Conservation (phyloP, 768 basidiomycete species). For the Pisolithus albus region DNA sequence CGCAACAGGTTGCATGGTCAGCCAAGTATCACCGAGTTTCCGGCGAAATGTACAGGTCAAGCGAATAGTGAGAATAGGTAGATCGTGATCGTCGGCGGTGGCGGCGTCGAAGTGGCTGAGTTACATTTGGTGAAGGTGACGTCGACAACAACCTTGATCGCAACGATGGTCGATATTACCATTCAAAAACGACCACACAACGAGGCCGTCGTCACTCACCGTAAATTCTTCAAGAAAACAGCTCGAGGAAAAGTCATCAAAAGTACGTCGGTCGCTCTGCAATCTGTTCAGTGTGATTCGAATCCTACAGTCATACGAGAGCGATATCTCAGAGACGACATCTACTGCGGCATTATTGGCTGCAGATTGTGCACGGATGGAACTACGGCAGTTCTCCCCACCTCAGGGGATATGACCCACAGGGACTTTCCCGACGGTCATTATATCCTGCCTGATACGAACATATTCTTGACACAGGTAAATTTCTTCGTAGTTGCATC, state of each 20-base stretch:
- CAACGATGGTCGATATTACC: conserved; percentile 50
- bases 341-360: conserved; percentile 72
- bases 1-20: no score
- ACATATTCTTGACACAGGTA: conserved; percentile 88
- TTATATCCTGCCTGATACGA: conserved; percentile 89
- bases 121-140: no score
- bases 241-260: conserved; percentile 90
- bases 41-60: no score
- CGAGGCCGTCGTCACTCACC: conserved; percentile 72
- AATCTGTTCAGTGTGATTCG: background rate
- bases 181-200: conserved; percentile 65
- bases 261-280: conserved; percentile 39
- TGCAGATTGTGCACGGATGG: conserved; percentile 56
- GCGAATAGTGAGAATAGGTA: no score
- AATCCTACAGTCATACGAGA: conserved; percentile 70
- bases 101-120: no score
- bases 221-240: conserved; percentile 96
- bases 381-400: conserved; percentile 46
- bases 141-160: background rate
- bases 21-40: no score
- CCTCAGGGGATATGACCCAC: conserved; percentile 52
- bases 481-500: conserved; percentile 8
- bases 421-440: conserved; percentile 57
- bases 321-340: conserved; percentile 88
- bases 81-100: no score